phyloP scores from a whole-genome alignment of 257 asterid genomes.

The Fraxinus excelsior region DNA sequence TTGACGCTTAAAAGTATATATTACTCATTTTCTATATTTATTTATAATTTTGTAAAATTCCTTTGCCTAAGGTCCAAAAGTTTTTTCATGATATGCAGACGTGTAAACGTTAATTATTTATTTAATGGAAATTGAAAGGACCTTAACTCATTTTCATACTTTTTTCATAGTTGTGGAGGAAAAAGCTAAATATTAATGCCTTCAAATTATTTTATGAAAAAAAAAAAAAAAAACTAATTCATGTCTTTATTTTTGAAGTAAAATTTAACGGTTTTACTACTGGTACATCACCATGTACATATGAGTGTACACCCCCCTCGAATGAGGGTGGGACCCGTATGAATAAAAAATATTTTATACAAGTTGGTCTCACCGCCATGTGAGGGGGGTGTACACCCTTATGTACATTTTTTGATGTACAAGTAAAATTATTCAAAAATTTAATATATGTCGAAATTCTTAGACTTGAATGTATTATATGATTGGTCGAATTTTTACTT shows the following conservation, averaged over 20 bases:
- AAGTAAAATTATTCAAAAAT: too few species aligned
- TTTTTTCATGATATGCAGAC: not conserved
- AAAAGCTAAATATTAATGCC: not conserved
- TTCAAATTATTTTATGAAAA: not conserved
- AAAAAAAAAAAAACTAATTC: not conserved
- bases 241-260: not conserved
- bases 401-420: too few species aligned
- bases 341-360: too few species aligned
- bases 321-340: too few species aligned
- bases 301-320: too few species aligned
- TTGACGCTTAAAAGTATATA: not conserved
- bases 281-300: too few species aligned
- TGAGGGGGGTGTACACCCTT: too few species aligned
- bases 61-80: not conserved
- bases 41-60: not conserved
- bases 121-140: not conserved
- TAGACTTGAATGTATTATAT: not conserved
- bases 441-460: not conserved
- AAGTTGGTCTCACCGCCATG: too few species aligned
- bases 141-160: not conserved
- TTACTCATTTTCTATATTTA: not conserved
- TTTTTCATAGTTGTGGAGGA: not conserved
- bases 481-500: not conserved
- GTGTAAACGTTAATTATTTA: not conserved
- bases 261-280: too few species aligned